phyloP scores from a whole-genome alignment of 129 eudicot species.

The Smallanthus sonchifolius region DNA sequence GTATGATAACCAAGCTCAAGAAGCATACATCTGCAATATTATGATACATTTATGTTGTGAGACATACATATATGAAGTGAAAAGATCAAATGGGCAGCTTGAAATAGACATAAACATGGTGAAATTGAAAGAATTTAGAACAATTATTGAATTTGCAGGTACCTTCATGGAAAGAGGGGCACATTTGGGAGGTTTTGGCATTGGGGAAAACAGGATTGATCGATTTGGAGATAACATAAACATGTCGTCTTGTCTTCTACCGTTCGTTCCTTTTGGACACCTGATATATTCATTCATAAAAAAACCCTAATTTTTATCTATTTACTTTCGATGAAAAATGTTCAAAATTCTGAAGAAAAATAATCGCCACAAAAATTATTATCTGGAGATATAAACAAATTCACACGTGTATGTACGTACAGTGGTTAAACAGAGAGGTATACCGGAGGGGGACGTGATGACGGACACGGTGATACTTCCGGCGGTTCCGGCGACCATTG shows the following conservation, averaged over 20 bases:
- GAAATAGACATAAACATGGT: background rate
- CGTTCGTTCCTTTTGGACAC: constrained; percentile 78
- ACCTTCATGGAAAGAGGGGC: constrained; percentile 75
- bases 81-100: background rate
- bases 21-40: background rate
- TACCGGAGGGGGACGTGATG: constrained; percentile 79
- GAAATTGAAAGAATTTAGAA: background rate
- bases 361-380: constrained; percentile 19
- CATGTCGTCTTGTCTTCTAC: constrained; percentile 61
- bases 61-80: background rate
- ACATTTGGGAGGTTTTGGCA: constrained; percentile 65
- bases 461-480: constrained; percentile 47
- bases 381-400: background rate
- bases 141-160: background rate
- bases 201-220: constrained; percentile 50
- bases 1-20: background rate
- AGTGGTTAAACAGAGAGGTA: too few relatives aligned
- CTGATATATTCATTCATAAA: constrained; percentile 26
- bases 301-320: background rate
- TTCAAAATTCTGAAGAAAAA: background rate
- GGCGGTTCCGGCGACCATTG: constrained; percentile 73
- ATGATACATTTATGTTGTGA: background rate
- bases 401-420: background rate
- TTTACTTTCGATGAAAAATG: background rate
- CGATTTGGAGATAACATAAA: constrained; percentile 71